These are phyloP conservation scores for Thelonectria rubi DNA, from an alignment of 2,329 filamentous ascomycete genomes.

Conservation along the genomic window DNA sequence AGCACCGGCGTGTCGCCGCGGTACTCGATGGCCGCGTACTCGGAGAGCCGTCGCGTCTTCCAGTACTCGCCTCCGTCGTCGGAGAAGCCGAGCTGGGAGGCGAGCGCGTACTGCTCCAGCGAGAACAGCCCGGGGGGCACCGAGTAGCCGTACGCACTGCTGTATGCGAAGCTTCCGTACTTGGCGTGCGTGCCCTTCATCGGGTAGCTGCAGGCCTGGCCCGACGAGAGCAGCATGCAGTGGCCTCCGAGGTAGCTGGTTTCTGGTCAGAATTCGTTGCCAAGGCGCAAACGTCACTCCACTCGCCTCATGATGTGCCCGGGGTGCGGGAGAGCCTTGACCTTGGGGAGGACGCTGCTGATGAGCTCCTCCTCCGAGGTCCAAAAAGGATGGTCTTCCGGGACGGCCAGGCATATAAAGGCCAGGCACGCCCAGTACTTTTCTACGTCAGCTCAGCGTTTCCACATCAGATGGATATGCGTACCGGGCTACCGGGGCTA, in stretches of 20 bases:
- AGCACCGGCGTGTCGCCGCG: constrained; percentile 66
- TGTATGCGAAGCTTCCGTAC: constrained; percentile 83
- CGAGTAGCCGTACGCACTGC: constrained; percentile 78
- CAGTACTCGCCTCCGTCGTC: constrained; percentile 82
- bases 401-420: constrained; percentile 77
- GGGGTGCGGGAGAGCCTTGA: constrained; percentile 71
- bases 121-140: constrained; percentile 80
- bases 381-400: constrained; percentile 79
- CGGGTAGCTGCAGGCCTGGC: constrained; percentile 83
- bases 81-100: constrained; percentile 78
- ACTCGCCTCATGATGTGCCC: constrained; percentile 72
- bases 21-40: constrained; percentile 69
- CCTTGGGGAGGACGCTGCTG: constrained; percentile 62
- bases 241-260: constrained; percentile 73
- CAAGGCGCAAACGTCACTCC: background rate
- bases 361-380: constrained; percentile 71
- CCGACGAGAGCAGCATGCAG: constrained; percentile 77
- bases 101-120: constrained; percentile 79
- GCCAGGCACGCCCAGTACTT: constrained; percentile 83
- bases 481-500: constrained; percentile 71
- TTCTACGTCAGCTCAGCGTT: constrained; percentile 37
- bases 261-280: constrained; percentile 4
- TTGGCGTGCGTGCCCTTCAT: constrained; percentile 85
- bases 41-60: constrained; percentile 77
- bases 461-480: constrained; percentile 20